Evolutionary conservation across 352 stramenopile species (phyloP).

Genomic region (Phytophthora nicotianae): DNA sequence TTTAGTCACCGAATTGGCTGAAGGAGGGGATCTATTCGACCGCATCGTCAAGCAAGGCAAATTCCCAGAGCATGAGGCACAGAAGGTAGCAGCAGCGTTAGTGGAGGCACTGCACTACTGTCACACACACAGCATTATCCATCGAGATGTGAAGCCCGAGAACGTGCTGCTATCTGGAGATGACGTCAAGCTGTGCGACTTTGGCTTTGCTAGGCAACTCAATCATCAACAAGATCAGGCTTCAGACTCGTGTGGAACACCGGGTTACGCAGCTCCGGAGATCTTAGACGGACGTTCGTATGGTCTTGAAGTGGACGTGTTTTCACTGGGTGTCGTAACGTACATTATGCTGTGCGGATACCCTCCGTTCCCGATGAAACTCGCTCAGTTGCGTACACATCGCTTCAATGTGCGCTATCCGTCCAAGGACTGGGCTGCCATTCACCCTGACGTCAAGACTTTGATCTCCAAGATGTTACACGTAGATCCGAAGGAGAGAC

Average conservation of each 20-base stretch:
- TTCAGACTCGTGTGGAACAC: constrained; percentile 83
- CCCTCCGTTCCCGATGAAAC: constrained; percentile 89
- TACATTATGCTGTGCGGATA: constrained; percentile 92
- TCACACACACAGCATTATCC: constrained; percentile 87
- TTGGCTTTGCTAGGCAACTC: constrained; percentile 84
- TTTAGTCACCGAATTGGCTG: constrained; percentile 96
- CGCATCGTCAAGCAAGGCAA: constrained; percentile 87
- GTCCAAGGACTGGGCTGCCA: constrained; percentile 75
- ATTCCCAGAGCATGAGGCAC: constrained; percentile 65
- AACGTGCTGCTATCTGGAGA: constrained; percentile 83
- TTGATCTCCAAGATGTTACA: constrained; percentile 81
- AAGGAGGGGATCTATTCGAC: constrained; percentile 89
- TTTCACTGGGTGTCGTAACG: constrained; percentile 88
- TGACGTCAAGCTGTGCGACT: constrained; percentile 86
- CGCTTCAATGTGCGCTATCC: constrained; percentile 85
- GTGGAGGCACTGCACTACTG: constrained; percentile 93
- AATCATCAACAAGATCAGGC: constrained; percentile 63
- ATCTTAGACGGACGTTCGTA: constrained; percentile 86
- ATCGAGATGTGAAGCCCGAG: constrained; percentile 88
- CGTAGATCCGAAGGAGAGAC: constrained; percentile 69
- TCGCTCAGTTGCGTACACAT: constrained; percentile 80
- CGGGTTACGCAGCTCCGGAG: constrained; percentile 83
- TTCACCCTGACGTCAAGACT: constrained; percentile 70
- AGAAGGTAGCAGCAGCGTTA: constrained; percentile 72
- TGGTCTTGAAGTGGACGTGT: constrained; percentile 85